A percentile compares a stretch with the other conserved stretches of the same genome.
phyloP scores from a whole-genome alignment of 73 alveolate species.

The Paramecium sonneborni region DNA sequence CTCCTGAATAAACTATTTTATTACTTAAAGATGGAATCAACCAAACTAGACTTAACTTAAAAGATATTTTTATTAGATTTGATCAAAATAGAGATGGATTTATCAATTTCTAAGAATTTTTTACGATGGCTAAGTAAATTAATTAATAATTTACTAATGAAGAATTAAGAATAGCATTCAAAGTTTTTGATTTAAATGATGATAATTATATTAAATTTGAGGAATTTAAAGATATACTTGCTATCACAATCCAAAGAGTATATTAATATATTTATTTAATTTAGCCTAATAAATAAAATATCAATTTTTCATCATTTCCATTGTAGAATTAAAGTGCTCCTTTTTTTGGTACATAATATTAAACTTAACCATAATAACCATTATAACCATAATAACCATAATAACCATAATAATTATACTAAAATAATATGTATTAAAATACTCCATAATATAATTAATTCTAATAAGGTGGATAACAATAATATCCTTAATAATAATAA shows the following conservation, averaged over 20 bases:
- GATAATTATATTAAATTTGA: slow-evolving; percentile 13
- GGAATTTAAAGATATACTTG: neutral
- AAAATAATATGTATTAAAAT: neutral
- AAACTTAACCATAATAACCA: neutral
- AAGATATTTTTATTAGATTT: neutral
- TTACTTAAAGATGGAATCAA: neutral
- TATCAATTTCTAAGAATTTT: neutral
- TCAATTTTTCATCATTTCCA: neutral
- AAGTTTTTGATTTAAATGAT: slow-evolving; percentile 43
- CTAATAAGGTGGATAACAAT: neutral
- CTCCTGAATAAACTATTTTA: slow-evolving; percentile 31
- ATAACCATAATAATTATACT: neutral
- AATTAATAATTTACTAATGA: neutral
- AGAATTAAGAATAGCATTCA: neutral
- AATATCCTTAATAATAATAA: neutral
- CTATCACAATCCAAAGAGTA: neutral
- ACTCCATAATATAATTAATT: neutral
- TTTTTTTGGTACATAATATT: neutral
- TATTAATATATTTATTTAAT: neutral
- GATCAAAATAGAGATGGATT: neutral
- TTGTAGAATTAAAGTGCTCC: neutral
- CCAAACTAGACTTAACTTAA: neutral
- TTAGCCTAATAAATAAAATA: neutral
- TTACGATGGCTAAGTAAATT: neutral
- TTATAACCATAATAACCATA: neutral